A percentile compares a stretch with the other conserved stretches of the same genome.
Evolutionary conservation across 2,329 filamentous ascomycete genomes (phyloP).

Genomic region (Epichloe glyceriae): DNA sequence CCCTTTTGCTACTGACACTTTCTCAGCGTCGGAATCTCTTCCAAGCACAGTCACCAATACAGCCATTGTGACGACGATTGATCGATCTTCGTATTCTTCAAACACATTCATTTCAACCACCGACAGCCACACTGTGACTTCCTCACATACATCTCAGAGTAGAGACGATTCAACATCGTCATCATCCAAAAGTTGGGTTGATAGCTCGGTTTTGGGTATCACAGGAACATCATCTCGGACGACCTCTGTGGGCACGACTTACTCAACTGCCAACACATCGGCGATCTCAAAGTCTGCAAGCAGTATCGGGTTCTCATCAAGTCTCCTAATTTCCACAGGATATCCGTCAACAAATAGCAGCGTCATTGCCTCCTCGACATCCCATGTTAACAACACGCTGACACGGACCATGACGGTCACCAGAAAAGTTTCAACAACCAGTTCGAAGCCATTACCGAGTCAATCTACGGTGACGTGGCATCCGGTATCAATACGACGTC

Average conservation of each 20-base stretch:
- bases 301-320: background rate
- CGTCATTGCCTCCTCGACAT: background rate
- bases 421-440: background rate
- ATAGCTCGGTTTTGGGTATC: constrained; percentile 6
- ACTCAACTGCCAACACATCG: background rate
- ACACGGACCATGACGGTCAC: background rate
- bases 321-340: background rate
- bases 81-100: background rate
- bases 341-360: background rate
- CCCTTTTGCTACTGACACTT: background rate
- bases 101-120: background rate
- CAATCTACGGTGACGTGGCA: background rate
- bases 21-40: background rate
- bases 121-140: background rate
- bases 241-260: background rate
- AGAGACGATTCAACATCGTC: background rate
- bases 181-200: background rate
- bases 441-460: background rate
- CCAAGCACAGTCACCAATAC: background rate
- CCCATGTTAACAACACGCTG: background rate
- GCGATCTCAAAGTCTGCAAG: background rate
- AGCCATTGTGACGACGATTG: background rate
- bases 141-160: background rate
- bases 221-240: background rate
- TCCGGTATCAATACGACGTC: background rate